phyloP scores from a whole-genome alignment of 306 rosid genomes.

The Prunus padus region DNA sequence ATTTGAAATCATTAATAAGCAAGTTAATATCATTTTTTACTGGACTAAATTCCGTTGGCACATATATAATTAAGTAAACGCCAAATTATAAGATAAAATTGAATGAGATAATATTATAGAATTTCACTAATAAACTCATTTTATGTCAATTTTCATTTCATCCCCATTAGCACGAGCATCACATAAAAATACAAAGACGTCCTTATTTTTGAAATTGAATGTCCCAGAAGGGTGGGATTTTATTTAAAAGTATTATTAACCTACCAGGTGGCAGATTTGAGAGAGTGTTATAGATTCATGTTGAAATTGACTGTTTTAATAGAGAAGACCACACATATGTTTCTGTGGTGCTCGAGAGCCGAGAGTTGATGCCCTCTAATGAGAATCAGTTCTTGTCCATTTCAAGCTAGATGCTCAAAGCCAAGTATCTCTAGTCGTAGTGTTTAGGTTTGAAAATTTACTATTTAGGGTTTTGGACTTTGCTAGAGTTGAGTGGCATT shows the following conservation, averaged over 20 bases:
- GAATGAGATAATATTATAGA: not conserved
- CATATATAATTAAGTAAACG: no score
- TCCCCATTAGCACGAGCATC: not conserved
- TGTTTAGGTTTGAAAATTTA: no score
- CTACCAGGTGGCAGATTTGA: not conserved
- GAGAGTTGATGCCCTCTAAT: not conserved
- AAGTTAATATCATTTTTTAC: no score
- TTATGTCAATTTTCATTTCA: not conserved
- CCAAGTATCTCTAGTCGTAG: not conserved
- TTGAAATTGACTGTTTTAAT: constrained; percentile 4
- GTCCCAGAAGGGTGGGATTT: not conserved
- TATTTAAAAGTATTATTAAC: not conserved
- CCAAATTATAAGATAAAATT: no score
- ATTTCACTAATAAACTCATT: no score
- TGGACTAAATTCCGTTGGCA: accelerated
- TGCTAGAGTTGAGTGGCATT: no score
- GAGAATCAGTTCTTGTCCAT: constrained; percentile 10
- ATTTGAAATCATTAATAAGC: accelerated
- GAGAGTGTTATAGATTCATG: not conserved
- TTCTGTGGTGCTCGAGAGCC: not conserved
- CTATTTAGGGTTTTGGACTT: no score
- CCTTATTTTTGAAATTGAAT: no score
- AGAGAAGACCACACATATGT: not conserved
- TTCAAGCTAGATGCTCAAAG: not conserved
- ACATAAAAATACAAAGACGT: no score